These are phyloP conservation scores for Naegleria lovaniensis DNA, from an alignment of 208 protist species.

Conservation along the genomic window DNA sequence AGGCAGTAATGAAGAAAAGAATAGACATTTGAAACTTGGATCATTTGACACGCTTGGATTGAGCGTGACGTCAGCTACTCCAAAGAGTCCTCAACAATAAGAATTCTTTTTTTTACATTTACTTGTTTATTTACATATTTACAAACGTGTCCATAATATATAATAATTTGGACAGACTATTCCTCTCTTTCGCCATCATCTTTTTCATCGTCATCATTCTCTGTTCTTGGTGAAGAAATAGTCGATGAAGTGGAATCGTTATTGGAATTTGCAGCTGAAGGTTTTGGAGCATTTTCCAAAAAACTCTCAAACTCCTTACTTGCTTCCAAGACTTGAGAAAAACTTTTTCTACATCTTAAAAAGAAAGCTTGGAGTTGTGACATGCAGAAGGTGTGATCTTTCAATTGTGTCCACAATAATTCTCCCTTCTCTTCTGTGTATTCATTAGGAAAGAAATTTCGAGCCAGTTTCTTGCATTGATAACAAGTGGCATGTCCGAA, in stretches of 20 bases:
- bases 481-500: conserved; percentile 59
- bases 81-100: background rate
- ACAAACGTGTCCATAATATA: too few species aligned
- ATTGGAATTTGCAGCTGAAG: too few species aligned
- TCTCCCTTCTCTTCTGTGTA: background rate
- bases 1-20: background rate
- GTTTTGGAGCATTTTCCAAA: too few species aligned
- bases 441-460: conserved; percentile 69
- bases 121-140: too few species aligned
- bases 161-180: too few species aligned
- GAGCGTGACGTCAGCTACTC: background rate
- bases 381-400: background rate
- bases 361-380: background rate
- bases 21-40: background rate
- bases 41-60: background rate
- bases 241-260: too few species aligned
- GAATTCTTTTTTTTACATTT: too few species aligned
- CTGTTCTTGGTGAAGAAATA: too few species aligned
- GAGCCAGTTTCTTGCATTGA: conserved; percentile 71
- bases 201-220: too few species aligned
- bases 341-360: background rate
- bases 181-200: too few species aligned
- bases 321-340: background rate
- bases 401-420: background rate
- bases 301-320: background rate